phyloP scores from a whole-genome alignment of 441 rosid species.

The Hura crepitans region DNA sequence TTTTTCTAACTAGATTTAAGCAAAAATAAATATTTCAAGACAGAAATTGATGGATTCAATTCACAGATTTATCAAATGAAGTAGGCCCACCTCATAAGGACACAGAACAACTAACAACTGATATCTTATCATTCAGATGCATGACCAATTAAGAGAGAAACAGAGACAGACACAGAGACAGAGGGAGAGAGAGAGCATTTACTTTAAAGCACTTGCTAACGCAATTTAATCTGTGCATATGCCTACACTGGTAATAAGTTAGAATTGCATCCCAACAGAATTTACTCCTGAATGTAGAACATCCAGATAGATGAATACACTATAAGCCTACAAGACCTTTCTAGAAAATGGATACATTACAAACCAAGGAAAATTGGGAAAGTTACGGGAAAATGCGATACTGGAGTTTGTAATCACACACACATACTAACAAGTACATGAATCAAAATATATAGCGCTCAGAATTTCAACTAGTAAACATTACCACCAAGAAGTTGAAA shows the following conservation, averaged over 20 bases:
- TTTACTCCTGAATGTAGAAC: background rate
- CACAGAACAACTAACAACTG: background rate
- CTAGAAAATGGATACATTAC: background rate
- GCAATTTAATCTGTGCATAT: background rate
- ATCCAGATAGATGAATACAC: background rate
- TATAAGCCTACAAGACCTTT: background rate
- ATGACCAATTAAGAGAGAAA: background rate
- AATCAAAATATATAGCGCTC: background rate
- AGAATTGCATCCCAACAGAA: background rate
- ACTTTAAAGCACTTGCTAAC: background rate
- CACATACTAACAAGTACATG: background rate
- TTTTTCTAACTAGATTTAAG: background rate
- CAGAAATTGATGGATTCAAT: background rate
- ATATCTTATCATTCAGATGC: background rate
- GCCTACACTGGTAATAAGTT: background rate
- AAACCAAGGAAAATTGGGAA: background rate
- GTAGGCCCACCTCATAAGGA: background rate
- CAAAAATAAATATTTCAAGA: background rate
- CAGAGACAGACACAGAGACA: no score
- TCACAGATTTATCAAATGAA: background rate
- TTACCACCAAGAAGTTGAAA: background rate
- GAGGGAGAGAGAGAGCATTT: background rate
- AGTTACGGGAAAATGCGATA: background rate
- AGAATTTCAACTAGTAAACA: background rate
- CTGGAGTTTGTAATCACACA: background rate